Base-by-base conservation (phyloP, 257 asterid species). In the Solanum paucissectum region DNA sequence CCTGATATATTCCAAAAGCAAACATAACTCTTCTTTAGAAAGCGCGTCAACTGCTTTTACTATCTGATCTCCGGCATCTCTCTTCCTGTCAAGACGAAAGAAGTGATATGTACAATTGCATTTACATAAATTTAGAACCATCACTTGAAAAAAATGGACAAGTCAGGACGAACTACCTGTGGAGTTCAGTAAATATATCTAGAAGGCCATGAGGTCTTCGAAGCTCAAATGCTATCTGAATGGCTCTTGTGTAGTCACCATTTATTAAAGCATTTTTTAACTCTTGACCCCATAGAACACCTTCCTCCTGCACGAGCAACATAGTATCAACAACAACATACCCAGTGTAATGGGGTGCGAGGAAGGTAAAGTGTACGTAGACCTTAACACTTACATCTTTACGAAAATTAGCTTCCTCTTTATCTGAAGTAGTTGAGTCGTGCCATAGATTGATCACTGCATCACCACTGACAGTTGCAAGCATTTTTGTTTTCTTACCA, bases 381-480 rank as follows among this genome's bases (percentile, higher is more conserved):
- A 37, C 40, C 40, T 37, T 37, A 37, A 37, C 92, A 72, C 95
- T 90, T 89, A 97, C 98, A 89, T 97, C 98, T 95, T 92, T 95
- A 83, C 91, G 98, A 75, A 95, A 97, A 87, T 34, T 34, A 87
- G 95, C 98, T 92, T 93, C 99, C 92, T 95, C 98, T 89, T 93
- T 94, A 27, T 97, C 99, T 16, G 89, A 93, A 85, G 96, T 93
- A 6, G 99, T 97, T 23, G 96, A 97, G 90, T 97, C 99, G 1
- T 94, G 96, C 99, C 99, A 97, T 92, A 97, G 90, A 90, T 94
- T 95, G 88, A 97, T 92, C 46, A 95, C 96, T 82, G 98, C 98
- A 91, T 95, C 99, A 86, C 94, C 94, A 14, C 99, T 98, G 66
- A 99, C 99, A 6, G 99, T 95, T 38, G 96, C 98, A 89, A 97